These are phyloP conservation scores for Pythium insidiosum DNA, from an alignment of 352 stramenopile genomes.

Conservation along the genomic window DNA sequence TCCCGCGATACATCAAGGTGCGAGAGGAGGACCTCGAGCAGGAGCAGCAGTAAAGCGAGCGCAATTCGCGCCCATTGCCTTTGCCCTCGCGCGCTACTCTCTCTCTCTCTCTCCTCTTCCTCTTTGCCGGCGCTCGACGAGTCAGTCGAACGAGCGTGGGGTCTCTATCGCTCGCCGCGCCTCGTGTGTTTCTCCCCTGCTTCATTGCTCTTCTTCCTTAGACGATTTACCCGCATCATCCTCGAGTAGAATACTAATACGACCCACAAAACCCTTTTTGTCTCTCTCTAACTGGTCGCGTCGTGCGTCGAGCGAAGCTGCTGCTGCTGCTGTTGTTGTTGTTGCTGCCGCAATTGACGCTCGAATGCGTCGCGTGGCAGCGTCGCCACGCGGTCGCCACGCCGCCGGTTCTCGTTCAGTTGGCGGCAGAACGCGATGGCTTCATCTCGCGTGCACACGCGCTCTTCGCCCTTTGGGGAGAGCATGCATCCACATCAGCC, in stretches of 20 bases:
- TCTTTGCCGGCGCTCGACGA: too few species aligned
- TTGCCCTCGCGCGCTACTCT: background rate
- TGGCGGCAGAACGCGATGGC: slow-evolving; percentile 29
- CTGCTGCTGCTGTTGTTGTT: background rate
- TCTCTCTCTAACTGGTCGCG: background rate
- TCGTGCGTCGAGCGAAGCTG: too few species aligned
- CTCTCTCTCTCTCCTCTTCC: background rate
- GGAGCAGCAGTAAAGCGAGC: slow-evolving; percentile 17
- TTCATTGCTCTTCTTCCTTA: too few species aligned
- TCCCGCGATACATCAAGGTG: slow-evolving; percentile 87
- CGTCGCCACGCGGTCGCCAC: slow-evolving; percentile 36
- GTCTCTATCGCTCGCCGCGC: too few species aligned
- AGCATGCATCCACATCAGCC: too few species aligned
- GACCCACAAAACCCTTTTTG: background rate
- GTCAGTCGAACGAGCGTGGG: too few species aligned
- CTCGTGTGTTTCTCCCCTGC: too few species aligned
- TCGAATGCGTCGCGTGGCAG: slow-evolving; percentile 36
- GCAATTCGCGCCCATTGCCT: background rate
- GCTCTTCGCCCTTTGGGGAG: slow-evolving; percentile 26
- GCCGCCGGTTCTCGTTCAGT: slow-evolving; percentile 39
- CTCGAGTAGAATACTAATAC: too few species aligned
- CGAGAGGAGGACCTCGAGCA: slow-evolving; percentile 22
- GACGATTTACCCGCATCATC: too few species aligned
- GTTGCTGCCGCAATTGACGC: slow-evolving; percentile 16
- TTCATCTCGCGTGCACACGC: slow-evolving; percentile 44